A percentile compares a stretch with the other conserved stretches of the same genome.
Conservation (phyloP, 1,284 basidiomycete genomes). For the Albatrellus sp. region DNA sequence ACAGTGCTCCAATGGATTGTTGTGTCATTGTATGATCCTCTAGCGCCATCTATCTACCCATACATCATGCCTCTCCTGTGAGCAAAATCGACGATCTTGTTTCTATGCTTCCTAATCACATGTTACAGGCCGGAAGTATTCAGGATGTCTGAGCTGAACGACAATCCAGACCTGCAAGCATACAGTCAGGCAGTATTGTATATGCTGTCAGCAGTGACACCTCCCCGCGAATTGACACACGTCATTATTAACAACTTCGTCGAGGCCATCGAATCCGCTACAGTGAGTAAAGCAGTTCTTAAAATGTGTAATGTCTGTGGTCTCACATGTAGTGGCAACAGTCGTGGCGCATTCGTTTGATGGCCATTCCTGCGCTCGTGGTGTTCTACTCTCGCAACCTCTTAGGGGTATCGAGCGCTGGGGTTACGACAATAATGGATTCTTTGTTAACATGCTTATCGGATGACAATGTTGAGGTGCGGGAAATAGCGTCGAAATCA, state of each 20-base stretch:
- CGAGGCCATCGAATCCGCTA: conserved; percentile 55
- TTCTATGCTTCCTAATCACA: not conserved
- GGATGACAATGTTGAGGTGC: conserved; percentile 89
- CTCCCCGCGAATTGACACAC: conserved; percentile 50
- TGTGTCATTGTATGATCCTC: conserved; percentile 56
- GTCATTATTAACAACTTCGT: conserved; percentile 50
- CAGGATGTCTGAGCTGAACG: conserved; percentile 73
- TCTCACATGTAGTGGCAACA: conserved; percentile 2
- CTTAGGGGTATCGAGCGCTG: conserved; percentile 55
- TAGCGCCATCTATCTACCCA: conserved; percentile 58
- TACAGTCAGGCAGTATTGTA: conserved; percentile 69
- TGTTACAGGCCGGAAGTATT: conserved; percentile 56
- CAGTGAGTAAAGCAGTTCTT: conserved; percentile 26
- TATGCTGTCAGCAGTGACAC: conserved; percentile 56
- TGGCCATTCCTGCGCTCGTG: conserved; percentile 61
- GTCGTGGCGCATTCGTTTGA: conserved; percentile 73
- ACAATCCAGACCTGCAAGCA: conserved; percentile 58
- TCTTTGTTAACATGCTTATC: conserved; percentile 73
- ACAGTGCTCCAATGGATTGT: conserved; percentile 73
- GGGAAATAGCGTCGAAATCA: conserved; percentile 87
- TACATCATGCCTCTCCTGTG: conserved; percentile 70
- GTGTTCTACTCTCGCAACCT: conserved; percentile 86
- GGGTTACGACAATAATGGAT: conserved; percentile 64
- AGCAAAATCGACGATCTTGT: conserved; percentile 17
- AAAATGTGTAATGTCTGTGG: not conserved